Percentiles rank a stretch among this genome's conserved stretches.
phyloP scores from a whole-genome alignment of 1,284 basidiomycete genomes.

The Heliocybe sulcata region DNA sequence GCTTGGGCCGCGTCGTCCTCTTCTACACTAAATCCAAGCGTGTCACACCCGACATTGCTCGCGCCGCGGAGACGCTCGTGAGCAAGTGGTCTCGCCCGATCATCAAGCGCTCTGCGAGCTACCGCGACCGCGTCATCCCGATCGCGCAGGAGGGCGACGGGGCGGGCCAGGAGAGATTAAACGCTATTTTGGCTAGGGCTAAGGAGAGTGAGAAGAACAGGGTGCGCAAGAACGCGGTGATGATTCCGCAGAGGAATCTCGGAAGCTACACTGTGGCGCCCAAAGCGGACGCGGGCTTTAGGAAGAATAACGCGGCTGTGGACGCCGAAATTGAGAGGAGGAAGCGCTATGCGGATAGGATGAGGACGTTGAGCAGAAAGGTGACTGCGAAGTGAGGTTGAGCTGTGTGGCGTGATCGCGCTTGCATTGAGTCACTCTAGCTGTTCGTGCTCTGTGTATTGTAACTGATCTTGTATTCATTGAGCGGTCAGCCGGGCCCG shows the following conservation, averaged over 20 bases:
- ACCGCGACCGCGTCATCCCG: conserved; percentile 69
- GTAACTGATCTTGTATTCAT: background rate
- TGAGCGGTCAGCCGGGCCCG: too few species aligned
- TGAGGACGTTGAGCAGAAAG: conserved; percentile 54
- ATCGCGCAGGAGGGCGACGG: conserved; percentile 33
- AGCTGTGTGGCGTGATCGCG: background rate
- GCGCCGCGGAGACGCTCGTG: conserved; percentile 82
- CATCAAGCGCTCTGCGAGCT: conserved; percentile 84
- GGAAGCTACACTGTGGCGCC: conserved; percentile 75
- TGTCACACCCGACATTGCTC: conserved; percentile 75
- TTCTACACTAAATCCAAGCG: conserved; percentile 96
- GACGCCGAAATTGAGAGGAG: conserved; percentile 65
- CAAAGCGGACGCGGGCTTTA: conserved; percentile 38
- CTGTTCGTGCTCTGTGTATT: background rate
- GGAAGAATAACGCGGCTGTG: conserved; percentile 45
- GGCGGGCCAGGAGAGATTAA: conserved; percentile 45
- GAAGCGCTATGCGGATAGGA: conserved; percentile 62
- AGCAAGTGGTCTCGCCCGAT: conserved; percentile 91
- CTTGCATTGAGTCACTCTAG: background rate
- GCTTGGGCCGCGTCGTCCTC: conserved; percentile 86
- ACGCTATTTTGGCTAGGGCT: conserved; percentile 63
- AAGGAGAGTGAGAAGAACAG: conserved; percentile 61
- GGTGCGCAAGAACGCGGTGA: conserved; percentile 68
- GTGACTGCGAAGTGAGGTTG: conserved; percentile 8
- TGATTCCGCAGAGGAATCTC: conserved; percentile 64